Evolutionary conservation across 202 grass and related monocot genomes (phyloP), one percentile per base, ranked within the genome.

Genomic region (Zoysia matrella): DNA sequence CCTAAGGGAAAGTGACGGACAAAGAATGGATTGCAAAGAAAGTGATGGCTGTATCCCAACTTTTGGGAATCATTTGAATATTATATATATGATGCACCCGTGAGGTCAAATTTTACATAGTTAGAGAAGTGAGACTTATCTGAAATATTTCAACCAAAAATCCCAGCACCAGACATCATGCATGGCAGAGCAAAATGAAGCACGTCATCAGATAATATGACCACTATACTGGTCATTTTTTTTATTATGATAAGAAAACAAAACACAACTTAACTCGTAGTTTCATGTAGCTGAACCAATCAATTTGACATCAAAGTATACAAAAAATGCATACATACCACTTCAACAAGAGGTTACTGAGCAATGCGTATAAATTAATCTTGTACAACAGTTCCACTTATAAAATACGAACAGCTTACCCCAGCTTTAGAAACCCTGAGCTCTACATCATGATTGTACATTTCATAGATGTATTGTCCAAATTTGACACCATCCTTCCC

Each of bases 381-480:
- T 70, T 5, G 6, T 50, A 36, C 15, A 78, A 63, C 9, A 50
- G 15, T 52, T 60, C 40, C 18, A 69, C n/a, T 79, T 74, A 60
- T 18, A 78, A 44, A 86, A 56, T 48, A 60, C 13, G 50, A 86
- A 91, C 4, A 71, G 84, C 78, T 82, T 91, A 99, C 96, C 87
- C 96, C 96, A 75, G 96, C 96, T 84, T 99, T 99, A 13, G 96
- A 91, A 86, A 99, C 93, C 88, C 92, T 93, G 47, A 99, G 85
- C 57, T 95, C 96, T 43, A 99, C 82, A 86, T 99, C 93, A 52
- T 99, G 92, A 90, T 99, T 99, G 85, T 99, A 99, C 67, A 83
- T 92, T 80, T 95, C 96, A 84, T 99, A 99, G 41, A 99, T 86
- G 63, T 90, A 95, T 73, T 99, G 96, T 63, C 96, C 96, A 74